Evolutionary conservation across 2,329 filamentous ascomycete genomes (phyloP), one percentile per base, ranked within the genome.

Genomic region (Diaporthe nobilis): DNA sequence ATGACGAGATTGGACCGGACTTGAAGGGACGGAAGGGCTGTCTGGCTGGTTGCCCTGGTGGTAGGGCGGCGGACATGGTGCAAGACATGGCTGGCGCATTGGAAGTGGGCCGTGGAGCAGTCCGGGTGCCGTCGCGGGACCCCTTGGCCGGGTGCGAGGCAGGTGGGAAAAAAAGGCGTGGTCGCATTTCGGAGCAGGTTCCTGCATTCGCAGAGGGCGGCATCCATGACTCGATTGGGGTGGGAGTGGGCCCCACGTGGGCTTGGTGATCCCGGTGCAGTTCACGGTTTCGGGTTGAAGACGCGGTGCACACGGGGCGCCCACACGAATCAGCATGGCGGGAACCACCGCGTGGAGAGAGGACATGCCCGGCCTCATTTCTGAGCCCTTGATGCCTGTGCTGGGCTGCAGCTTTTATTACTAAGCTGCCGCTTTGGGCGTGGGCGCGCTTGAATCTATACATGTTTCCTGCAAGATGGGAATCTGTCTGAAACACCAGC

Each of bases 151-250:
- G 65, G 9, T 53, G 65, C 22, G 65, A 28, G 31, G 28, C 28
- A 31, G 34, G 34, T 34, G n/a, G 34, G 31, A 6, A 10, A 17
- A 17, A 1, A 20, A 25, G 65, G 49, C 34, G 65, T 70, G 65
- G 49, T 70, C 31, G 10, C 65, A 70, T 70, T 70, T 70, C 65
- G 65, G 65, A 53, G 65, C 65, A 42, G 65, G 65, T 70, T 55
- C 65, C 65, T 70, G 65, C 34, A 70, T 70, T 39, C 13, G 65
- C 65, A 55, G 65, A 55, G 47, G 34, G 65, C 49, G 34, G 65
- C 13, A 55, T n/a, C 47, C 65, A 70, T 70, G 65, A 70, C 65
- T 70, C 65, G 65, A 39, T 55, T 8, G 65, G 65, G 34, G 63
- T 51, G 63, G 65, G 34, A 20, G 65, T 28, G 47, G 34, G 65